Evolutionary conservation across 2,329 filamentous ascomycete species (phyloP).

Genomic region (Tolypocladium nubicola): DNA sequence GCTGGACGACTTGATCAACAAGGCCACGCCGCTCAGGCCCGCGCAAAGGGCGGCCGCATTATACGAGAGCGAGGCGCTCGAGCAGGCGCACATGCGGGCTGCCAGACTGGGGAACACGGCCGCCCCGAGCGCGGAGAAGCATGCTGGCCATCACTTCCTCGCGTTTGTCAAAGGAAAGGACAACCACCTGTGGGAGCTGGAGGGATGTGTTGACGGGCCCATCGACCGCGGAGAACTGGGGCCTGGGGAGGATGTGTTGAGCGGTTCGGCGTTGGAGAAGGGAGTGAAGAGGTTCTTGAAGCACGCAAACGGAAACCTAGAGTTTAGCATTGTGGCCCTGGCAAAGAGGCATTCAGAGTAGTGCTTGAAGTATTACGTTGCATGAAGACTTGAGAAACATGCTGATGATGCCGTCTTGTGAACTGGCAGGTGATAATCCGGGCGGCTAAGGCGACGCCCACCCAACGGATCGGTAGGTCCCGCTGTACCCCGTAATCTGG

Average conservation of each 20-base stretch:
- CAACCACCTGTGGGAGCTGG: conserved; percentile 65
- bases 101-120: conserved; percentile 57
- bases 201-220: conserved; percentile 64
- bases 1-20: conserved; percentile 47
- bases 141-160: conserved; percentile 66
- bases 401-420: not conserved
- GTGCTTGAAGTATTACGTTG: no score
- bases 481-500: not conserved
- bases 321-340: conserved; percentile 29
- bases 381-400: not conserved
- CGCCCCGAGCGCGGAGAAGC: conserved; percentile 50
- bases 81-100: conserved; percentile 62
- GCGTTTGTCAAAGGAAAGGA: conserved; percentile 64
- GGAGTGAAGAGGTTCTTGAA: conserved; percentile 37
- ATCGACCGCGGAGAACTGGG: conserved; percentile 50
- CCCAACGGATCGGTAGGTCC: not conserved
- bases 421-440: not conserved
- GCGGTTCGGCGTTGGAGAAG: conserved; percentile 55
- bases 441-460: not conserved
- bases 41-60: conserved; percentile 54
- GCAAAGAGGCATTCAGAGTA: conserved; percentile 9
- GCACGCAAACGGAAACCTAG: conserved; percentile 20
- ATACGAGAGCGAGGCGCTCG: conserved; percentile 59
- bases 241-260: conserved; percentile 51
- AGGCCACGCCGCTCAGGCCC: conserved; percentile 52